Evolutionary conservation across 2,329 filamentous ascomycete genomes (phyloP).

Genomic region (Cladosporium austrohemisphaericum): DNA sequence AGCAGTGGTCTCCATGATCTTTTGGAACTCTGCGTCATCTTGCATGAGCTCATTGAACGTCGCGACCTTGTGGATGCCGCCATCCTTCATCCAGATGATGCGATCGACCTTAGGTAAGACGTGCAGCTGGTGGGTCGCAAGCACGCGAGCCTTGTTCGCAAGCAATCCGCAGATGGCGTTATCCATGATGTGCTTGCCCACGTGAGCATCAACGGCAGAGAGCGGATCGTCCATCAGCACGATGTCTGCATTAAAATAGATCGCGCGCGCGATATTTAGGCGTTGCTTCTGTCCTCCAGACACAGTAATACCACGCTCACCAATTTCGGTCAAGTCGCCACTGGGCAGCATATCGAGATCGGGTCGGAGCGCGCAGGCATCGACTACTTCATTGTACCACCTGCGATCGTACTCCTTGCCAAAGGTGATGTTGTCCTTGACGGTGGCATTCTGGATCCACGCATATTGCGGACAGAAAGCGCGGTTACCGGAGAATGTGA

Average conservation of each 20-base stretch:
- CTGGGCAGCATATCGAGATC: constrained; percentile 92
- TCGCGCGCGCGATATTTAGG: constrained; percentile 82
- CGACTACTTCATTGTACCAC: constrained; percentile 83
- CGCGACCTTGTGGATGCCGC: constrained; percentile 77
- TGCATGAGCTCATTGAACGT: constrained; percentile 87
- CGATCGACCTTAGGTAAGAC: constrained; percentile 86
- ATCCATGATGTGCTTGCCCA: constrained; percentile 75
- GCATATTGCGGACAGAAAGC: constrained; percentile 95
- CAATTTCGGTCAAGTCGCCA: constrained; percentile 86
- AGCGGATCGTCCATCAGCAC: constrained; percentile 63
- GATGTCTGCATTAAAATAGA: constrained; percentile 62
- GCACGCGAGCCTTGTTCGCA: constrained; percentile 81
- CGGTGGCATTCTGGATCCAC: constrained; percentile 91
- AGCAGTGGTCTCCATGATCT: constrained; percentile 76
- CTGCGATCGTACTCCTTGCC: constrained; percentile 67
- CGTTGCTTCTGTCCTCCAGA: constrained; percentile 95
- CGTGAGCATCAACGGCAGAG: constrained; percentile 56
- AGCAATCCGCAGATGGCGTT: constrained; percentile 87
- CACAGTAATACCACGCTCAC: constrained; percentile 90
- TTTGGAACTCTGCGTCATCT: constrained; percentile 71
- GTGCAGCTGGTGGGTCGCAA: constrained; percentile 94
- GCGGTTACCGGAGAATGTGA: constrained; percentile 72
- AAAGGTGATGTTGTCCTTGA: constrained; percentile 87
- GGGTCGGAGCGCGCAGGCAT: constrained; percentile 76
- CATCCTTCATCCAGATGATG: constrained; percentile 89